Evolutionary conservation across 1,139 yeast species (phyloP), one percentile per base, ranked within the genome.

Genomic region (Trichomonascaceae sp.): DNA sequence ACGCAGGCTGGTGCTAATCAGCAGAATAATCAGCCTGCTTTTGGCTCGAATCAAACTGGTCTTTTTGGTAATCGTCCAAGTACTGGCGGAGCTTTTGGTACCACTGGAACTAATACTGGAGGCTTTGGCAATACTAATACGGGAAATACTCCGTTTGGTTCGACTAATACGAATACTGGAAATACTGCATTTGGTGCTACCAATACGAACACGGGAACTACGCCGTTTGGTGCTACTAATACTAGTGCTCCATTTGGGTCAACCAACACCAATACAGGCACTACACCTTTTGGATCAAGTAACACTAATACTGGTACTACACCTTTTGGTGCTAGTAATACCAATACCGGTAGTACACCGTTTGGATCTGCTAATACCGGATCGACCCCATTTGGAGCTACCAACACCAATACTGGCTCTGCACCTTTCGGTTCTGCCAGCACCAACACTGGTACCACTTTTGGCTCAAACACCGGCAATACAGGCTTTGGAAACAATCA

Each of bases 201-300:
- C 3, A 41, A 46, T 10, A 51, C 43, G 17, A 43, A 15, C 20
- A 27, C 38, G 13, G 32, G 32, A 4, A 54, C 45, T 19, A 62
- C 63, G 39, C 61, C 64, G 15, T 47, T 65, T 27, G 62, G 65
- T 55, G 56, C 55, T 20, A 56, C 55, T 20, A 56, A 30, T 43
- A 53, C 41, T 15, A 59, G 47, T 57, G 57, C 66, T 45, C 63
- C 65, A 36, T 61, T 67, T 38, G 51, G 51, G 2, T 53, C 50
- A 27, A 52, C 50, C n/a, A 18, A 50, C 32, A 48, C 60, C n/a
- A 18, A 50, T 32, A 48, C 60, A n/a, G 58, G 63, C 8, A 60
- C 63, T 32, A 64, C 64, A 22, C 60, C 67, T 39, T 74, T 74
- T 63, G 77, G 77, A 2, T 38, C 36, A 10, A 55, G 43, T 22